Percentiles rank a stretch among this genome's conserved stretches.
Evolutionary conservation across 2,329 filamentous ascomycete genomes (phyloP).

Genomic region (Thermothelomyces thermophilus): DNA sequence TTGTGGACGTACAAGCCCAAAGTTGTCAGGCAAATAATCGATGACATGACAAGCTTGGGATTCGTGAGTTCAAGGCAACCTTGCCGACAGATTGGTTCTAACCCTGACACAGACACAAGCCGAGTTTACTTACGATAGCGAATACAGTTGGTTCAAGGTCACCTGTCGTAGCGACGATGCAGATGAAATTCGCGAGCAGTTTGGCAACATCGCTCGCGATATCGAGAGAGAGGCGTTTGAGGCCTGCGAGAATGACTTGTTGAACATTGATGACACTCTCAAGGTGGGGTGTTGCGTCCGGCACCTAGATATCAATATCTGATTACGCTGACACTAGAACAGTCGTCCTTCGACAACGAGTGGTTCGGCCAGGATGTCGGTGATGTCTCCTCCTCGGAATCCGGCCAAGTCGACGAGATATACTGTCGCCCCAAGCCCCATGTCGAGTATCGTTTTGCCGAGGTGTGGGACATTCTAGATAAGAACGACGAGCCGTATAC

Average conservation of each 20-base stretch:
- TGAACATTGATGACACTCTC: constrained; percentile 4
- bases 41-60: constrained; percentile 12
- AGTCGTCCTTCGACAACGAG: constrained; percentile 15
- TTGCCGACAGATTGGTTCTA: neutral
- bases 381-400: neutral
- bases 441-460: neutral
- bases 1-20: constrained; percentile 26
- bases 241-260: neutral
- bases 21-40: constrained; percentile 22
- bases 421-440: neutral
- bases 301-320: neutral
- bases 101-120: constrained; percentile 15
- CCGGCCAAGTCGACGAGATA: neutral
- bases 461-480: constrained; percentile 24
- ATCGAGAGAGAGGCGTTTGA: constrained; percentile 17
- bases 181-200: constrained; percentile 15
- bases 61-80: constrained; percentile 12
- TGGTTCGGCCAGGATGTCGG: constrained; percentile 6
- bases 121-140: constrained; percentile 23
- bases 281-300: neutral
- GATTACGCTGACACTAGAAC: neutral
- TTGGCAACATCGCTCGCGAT: constrained; percentile 3
- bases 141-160: constrained; percentile 24
- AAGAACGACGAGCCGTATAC: constrained; percentile 17
- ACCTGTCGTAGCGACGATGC: constrained; percentile 17